Evolutionary conservation across 202 grass and related monocot genomes (phyloP), one percentile per base, ranked within the genome.

Genomic region (Digitaria exilis): DNA sequence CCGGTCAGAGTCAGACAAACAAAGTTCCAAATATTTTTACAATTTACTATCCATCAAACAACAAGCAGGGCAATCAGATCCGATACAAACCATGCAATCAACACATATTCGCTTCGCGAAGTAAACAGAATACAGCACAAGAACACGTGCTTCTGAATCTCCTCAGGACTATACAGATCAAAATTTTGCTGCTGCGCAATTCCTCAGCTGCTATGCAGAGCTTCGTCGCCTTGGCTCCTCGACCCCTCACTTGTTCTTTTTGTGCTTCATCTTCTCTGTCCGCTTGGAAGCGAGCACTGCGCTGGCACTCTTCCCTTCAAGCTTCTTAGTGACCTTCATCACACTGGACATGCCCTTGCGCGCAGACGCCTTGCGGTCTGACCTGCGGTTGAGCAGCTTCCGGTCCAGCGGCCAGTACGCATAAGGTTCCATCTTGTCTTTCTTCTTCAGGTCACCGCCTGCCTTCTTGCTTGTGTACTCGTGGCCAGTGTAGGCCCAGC

Each of bases 391-490:
- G 22, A 98, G 90, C 45, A 98, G 82, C 74, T 98, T 95, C 14
- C 92, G 78, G 35, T 98, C 92, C 26, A 98, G 68, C 0, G 92
- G 96, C 96, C 96, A 98, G 81, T 93, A 98, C 4, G 96, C 96
- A 13, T 93, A 98, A 0, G 96, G 96, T 46, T 98, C 96, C 81
- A 98, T 87, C 87, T 98, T 98, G 73, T 91, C 92, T 55, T 94
- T 91, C 83, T 89, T 95, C 72, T 90, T 93, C 49, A 93, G 75
- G 88, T 98, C 96, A 37, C 92, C 96, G 15, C 92, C 80, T 0
- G 89, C 96, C 70, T 85, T 95, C 82, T 90, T 95, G 75, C 85
- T 98, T 16, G 90, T 93, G 79, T 95, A 98, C 65, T 95, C 92
- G 7, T 85, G 88, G 28, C 96, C 96, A 9, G 89, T 95, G 84